Evolutionary conservation across 1,139 yeast species (phyloP).

Genomic region (Pichia sp.): DNA sequence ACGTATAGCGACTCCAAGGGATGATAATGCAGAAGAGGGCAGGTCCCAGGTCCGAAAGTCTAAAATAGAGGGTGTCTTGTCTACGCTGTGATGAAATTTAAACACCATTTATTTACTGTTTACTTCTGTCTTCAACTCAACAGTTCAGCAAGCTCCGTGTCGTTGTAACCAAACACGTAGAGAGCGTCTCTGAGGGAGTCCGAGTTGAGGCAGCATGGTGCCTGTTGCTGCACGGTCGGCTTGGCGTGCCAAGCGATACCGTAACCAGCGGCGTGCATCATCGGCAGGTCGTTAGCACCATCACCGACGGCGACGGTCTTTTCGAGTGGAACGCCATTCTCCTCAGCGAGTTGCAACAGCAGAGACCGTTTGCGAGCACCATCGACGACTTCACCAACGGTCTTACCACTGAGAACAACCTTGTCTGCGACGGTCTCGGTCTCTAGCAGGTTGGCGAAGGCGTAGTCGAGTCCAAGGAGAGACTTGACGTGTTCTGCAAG

Average conservation of each 20-base stretch:
- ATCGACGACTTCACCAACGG: slow-evolving; percentile 74
- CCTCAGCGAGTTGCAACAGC: slow-evolving; percentile 56
- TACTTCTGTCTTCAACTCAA: too few relatives aligned
- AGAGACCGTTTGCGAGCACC: slow-evolving; percentile 78
- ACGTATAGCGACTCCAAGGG: too few relatives aligned
- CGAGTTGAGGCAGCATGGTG: slow-evolving; percentile 78
- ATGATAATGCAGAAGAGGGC: too few relatives aligned
- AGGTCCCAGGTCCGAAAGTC: too few relatives aligned
- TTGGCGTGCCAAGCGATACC: slow-evolving; percentile 98
- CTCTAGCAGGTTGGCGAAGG: slow-evolving; percentile 73
- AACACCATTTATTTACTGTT: too few relatives aligned
- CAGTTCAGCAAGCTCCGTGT: slow-evolving; percentile 48
- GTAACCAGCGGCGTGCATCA: slow-evolving; percentile 90
- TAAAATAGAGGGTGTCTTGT: too few relatives aligned
- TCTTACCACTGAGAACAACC: slow-evolving; percentile 47
- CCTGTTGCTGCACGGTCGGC: slow-evolving; percentile 76
- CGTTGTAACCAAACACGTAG: slow-evolving; percentile 73
- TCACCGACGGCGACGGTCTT: slow-evolving; percentile 88
- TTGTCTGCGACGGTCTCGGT: slow-evolving; percentile 46
- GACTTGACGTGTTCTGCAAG: slow-evolving; percentile 71
- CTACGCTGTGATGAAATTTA: too few relatives aligned
- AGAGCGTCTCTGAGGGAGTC: slow-evolving; percentile 62
- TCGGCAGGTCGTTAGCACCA: slow-evolving; percentile 91
- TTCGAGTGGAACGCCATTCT: slow-evolving; percentile 50
- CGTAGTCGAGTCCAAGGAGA: slow-evolving; percentile 70